These are phyloP conservation scores for Juglanconis juglandina DNA, from an alignment of 2,329 filamentous ascomycete species.

Conservation along the genomic window DNA sequence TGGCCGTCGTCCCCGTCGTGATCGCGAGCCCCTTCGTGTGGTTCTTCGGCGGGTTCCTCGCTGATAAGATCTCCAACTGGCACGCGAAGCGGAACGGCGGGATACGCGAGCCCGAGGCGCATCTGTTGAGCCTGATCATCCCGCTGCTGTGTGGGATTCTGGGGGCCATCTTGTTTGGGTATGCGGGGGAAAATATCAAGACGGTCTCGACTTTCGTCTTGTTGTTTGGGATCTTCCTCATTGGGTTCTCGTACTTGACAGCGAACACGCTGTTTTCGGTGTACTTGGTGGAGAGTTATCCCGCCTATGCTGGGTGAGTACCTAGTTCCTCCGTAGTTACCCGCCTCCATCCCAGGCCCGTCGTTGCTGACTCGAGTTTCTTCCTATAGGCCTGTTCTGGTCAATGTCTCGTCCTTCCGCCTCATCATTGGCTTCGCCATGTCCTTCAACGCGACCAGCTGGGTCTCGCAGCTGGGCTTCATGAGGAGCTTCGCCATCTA, in stretches of 20 bases:
- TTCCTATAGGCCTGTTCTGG: conserved; percentile 21
- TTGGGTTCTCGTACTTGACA: conserved; percentile 23
- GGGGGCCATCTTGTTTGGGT: conserved; percentile 24
- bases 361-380: neutral
- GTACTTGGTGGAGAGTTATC: conserved; percentile 27
- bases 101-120: conserved; percentile 25
- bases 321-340: neutral
- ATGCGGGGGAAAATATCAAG: conserved; percentile 21
- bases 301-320: conserved; percentile 23
- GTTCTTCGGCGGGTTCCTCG: conserved; percentile 31
- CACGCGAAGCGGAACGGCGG: conserved; percentile 22
- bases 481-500: conserved; percentile 19
- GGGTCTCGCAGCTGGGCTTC: conserved; percentile 20
- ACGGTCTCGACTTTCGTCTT: conserved; percentile 20
- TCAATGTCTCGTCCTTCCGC: conserved; percentile 22
- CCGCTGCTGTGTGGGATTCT: conserved; percentile 22
- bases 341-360: neutral
- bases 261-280: conserved; percentile 23
- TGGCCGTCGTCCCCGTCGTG: conserved; percentile 23
- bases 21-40: conserved; percentile 20
- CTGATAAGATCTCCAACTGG: conserved; percentile 28
- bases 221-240: conserved; percentile 23
- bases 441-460: conserved; percentile 20
- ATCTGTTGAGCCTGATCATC: conserved; percentile 25
- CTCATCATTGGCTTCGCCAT: conserved; percentile 22